Evolutionary conservation across 2,329 filamentous ascomycete species (phyloP).

Genomic region (Penicillium sclerotigenum): DNA sequence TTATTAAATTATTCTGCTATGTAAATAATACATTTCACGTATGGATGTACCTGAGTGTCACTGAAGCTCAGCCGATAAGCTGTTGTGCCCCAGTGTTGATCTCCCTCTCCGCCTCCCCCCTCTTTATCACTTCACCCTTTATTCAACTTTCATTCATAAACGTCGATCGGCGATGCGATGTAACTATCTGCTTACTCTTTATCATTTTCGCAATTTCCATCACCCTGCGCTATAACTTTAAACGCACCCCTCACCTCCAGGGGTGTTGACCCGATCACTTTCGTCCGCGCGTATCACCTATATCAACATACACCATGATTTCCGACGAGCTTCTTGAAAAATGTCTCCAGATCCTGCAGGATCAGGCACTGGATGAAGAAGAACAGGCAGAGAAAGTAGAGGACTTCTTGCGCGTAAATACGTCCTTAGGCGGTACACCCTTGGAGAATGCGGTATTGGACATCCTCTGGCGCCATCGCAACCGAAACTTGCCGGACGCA

Average conservation of each 20-base stretch:
- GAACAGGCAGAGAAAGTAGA: slow-evolving; percentile 92
- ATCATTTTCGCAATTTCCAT: slow-evolving; percentile 12
- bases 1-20: background rate
- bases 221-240: background rate
- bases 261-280: slow-evolving; percentile 5
- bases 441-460: slow-evolving; percentile 90
- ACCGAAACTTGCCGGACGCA: slow-evolving; percentile 51
- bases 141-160: slow-evolving; percentile 3
- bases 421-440: slow-evolving; percentile 67
- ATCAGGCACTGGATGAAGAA: slow-evolving; percentile 80
- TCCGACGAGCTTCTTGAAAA: slow-evolving; percentile 90
- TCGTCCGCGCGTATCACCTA: slow-evolving; percentile 9
- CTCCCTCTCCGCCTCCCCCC: slow-evolving; percentile 20
- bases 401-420: slow-evolving; percentile 76
- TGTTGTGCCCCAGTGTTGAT: slow-evolving; percentile 16
- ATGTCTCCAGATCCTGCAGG: slow-evolving; percentile 82
- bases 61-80: slow-evolving; percentile 9
- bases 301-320: slow-evolving; percentile 62
- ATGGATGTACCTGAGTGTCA: background rate
- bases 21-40: background rate
- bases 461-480: slow-evolving; percentile 68
- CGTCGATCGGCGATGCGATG: slow-evolving; percentile 31
- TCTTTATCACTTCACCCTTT: slow-evolving; percentile 12
- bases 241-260: slow-evolving; percentile 1
- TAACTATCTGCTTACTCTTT: slow-evolving; percentile 24